phyloP scores from a whole-genome alignment of 2,329 filamentous ascomycete species.

The Sclerotinia trifoliorum region DNA sequence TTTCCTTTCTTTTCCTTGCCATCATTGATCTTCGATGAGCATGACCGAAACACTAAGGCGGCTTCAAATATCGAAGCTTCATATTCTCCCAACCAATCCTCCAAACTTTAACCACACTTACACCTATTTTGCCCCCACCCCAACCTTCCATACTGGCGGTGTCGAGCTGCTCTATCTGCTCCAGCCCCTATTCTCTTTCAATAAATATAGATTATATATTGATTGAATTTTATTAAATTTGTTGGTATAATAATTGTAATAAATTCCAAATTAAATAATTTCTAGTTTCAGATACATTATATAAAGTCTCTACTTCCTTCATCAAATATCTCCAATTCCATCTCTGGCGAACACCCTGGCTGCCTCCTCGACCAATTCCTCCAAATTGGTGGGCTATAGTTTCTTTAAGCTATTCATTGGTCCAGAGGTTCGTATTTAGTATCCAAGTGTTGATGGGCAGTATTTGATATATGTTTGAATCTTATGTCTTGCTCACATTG shows the following conservation, averaged over 20 bases:
- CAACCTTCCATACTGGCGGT: neutral
- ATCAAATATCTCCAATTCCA: neutral
- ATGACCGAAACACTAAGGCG: neutral
- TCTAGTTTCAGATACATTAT: too few relatives aligned
- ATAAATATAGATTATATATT: too few relatives aligned
- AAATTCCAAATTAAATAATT: too few relatives aligned
- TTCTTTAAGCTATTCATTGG: neutral
- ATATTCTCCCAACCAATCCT: neutral
- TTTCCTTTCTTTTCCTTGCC: neutral
- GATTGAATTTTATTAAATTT: too few relatives aligned
- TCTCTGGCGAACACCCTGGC: neutral
- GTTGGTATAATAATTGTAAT: too few relatives aligned
- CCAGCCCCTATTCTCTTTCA: neutral
- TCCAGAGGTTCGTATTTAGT: neutral
- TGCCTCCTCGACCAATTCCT: neutral
- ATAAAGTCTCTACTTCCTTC: conserved; percentile 4
- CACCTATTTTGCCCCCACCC: too few relatives aligned
- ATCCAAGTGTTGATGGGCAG: neutral
- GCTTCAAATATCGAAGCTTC: neutral
- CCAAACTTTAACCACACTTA: neutral
- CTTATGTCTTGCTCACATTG: too few relatives aligned
- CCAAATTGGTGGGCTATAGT: neutral
- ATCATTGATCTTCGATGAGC: neutral
- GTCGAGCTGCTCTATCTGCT: neutral
- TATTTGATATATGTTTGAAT: neutral